Evolutionary conservation across 306 rosid genomes (phyloP).

Genomic region (Cucurbita ficifolia): DNA sequence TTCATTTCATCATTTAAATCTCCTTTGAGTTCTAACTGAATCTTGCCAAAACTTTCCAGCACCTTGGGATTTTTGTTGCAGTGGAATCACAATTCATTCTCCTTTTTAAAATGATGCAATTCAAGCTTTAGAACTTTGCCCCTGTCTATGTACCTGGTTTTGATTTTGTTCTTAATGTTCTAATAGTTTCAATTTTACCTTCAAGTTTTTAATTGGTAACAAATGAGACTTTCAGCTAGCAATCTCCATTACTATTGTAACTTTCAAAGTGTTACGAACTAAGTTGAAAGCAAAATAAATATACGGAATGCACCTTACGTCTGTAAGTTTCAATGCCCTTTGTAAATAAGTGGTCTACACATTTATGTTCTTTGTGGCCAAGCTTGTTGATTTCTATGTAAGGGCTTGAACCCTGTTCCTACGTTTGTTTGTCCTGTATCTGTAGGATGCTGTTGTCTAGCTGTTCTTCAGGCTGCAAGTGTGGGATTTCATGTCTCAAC

Average conservation of each 20-base stretch:
- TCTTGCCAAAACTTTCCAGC: not conserved
- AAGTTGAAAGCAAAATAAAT: not conserved
- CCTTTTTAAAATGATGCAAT: not conserved
- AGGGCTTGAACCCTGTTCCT: not conserved
- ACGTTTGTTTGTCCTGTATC: not conserved
- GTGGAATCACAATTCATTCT: not conserved
- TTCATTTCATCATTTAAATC: not conserved
- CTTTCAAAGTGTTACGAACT: not conserved
- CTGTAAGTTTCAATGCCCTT: not conserved
- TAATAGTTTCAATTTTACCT: not conserved
- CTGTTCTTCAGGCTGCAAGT: conserved; percentile 88
- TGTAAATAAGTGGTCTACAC: not conserved
- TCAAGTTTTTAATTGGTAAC: not conserved
- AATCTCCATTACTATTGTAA: not conserved
- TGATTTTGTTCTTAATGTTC: not conserved
- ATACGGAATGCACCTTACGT: not conserved
- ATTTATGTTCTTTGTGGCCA: not conserved
- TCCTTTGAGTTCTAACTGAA: not conserved
- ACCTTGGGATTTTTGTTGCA: not conserved
- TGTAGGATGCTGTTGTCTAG: conserved; percentile 84
- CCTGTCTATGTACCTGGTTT: not conserved
- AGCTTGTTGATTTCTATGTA: not conserved
- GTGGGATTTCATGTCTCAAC: conserved; percentile 70
- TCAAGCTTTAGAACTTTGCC: not conserved
- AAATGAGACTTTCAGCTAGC: not conserved